Conservation (phyloP, 257 asterid genomes). For the Mitragyna speciosa region DNA sequence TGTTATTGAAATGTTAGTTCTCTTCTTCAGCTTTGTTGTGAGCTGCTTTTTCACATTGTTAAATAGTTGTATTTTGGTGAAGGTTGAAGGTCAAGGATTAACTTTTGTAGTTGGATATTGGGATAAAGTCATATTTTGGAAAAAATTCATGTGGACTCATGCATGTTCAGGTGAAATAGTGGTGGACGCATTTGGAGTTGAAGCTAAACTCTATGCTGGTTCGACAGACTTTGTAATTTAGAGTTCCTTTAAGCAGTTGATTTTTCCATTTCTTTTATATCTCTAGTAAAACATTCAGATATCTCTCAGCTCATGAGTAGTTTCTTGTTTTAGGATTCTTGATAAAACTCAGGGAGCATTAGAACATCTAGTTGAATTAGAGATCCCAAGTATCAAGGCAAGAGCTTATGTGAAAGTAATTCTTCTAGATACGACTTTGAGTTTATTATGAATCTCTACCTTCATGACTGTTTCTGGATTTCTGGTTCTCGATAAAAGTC, state of each 20-base stretch:
- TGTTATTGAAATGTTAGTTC: not conserved
- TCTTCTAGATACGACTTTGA: too few species aligned
- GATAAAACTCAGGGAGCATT: too few species aligned
- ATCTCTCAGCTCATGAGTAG: too few species aligned
- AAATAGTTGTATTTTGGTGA: not conserved
- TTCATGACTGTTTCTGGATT: not conserved
- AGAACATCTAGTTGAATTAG: too few species aligned
- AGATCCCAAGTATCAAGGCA: too few species aligned
- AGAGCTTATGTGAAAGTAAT: too few species aligned
- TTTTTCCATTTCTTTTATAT: too few species aligned
- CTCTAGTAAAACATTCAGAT: too few species aligned
- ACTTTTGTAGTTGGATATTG: not conserved
- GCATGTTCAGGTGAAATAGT: not conserved
- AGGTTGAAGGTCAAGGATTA: not conserved
- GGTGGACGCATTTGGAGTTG: not conserved
- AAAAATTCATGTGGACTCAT: not conserved
- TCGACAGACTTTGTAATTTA: not conserved
- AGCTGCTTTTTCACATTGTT: not conserved
- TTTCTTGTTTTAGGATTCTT: too few species aligned
- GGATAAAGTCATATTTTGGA: not conserved
- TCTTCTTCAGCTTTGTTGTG: not conserved
- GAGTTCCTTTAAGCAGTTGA: not conserved
- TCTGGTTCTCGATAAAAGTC: not conserved
- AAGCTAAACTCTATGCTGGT: not conserved
- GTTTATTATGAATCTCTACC: not conserved